Evolutionary conservation across 345 rosid genomes (phyloP).

Genomic region (Acer yangbiense): DNA sequence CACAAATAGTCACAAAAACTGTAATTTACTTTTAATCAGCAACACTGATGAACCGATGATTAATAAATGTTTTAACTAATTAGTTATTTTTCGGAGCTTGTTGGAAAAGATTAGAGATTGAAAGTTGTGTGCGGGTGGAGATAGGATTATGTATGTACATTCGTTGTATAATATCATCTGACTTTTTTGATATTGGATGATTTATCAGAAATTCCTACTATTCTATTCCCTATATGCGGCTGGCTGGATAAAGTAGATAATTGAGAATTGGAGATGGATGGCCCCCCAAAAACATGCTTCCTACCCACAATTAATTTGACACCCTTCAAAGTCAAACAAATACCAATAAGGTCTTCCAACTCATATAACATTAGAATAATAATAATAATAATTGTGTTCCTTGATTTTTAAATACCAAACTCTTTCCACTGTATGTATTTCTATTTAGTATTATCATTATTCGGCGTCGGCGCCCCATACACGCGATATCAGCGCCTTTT

Average conservation of each 20-base stretch:
- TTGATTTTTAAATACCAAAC: no score
- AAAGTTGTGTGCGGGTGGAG: background rate
- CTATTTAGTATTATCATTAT: background rate
- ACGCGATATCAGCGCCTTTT: background rate
- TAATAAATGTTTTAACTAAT: background rate
- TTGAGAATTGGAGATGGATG: no score
- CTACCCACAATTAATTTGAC: conserved; percentile 12
- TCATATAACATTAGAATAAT: no score
- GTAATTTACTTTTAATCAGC: background rate
- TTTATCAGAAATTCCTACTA: background rate
- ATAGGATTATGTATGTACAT: background rate
- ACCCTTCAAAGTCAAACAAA: no score
- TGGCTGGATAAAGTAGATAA: no score
- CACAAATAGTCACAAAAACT: no score
- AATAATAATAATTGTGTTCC: no score
- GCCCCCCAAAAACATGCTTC: no score
- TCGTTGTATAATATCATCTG: background rate
- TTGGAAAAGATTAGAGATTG: background rate
- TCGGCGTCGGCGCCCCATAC: conserved; percentile 1
- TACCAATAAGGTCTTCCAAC: no score
- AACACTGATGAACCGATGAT: background rate
- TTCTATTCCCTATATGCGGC: background rate
- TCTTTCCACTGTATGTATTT: no score
- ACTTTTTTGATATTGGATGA: no score
- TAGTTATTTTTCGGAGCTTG: background rate